Evolutionary conservation across 352 stramenopile genomes (phyloP).

Genomic region (Globisporangium nunn): DNA sequence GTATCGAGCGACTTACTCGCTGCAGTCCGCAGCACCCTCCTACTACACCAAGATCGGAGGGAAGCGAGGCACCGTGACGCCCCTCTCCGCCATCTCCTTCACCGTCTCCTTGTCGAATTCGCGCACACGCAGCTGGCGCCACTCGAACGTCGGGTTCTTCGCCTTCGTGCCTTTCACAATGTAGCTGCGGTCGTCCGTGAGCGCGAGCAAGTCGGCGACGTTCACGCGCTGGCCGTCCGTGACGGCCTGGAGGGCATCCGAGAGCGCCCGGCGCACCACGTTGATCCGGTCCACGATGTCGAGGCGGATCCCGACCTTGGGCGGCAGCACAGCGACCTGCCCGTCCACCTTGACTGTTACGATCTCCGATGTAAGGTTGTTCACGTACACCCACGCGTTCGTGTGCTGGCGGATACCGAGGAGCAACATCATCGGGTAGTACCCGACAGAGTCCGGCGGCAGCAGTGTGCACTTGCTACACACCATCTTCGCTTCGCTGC

Average conservation of each 20-base stretch:
- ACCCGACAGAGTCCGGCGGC: conserved; percentile 42
- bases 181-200: conserved; percentile 39
- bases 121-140: conserved; percentile 41
- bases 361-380: conserved; percentile 38
- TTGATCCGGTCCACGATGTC: conserved; percentile 41
- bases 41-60: conserved; percentile 10
- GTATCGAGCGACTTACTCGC: too few species aligned
- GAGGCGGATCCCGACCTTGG: conserved; percentile 35
- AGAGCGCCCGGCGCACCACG: conserved; percentile 42
- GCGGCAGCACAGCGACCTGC: conserved; percentile 38
- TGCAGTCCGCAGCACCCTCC: neutral
- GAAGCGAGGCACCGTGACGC: conserved; percentile 23
- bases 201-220: conserved; percentile 26
- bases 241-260: conserved; percentile 37
- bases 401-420: conserved; percentile 28
- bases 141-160: conserved; percentile 30
- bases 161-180: conserved; percentile 35
- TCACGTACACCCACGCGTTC: conserved; percentile 68
- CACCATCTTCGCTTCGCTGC: conserved; percentile 73
- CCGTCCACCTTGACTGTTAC: conserved; percentile 56
- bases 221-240: conserved; percentile 19
- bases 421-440: conserved; percentile 56
- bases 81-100: conserved; percentile 18
- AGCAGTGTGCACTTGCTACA: conserved; percentile 75
- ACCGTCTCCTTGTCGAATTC: conserved; percentile 13